Base-by-base conservation (phyloP, 2,329 filamentous ascomycete species). In the Tolypocladium tundrense region DNA sequence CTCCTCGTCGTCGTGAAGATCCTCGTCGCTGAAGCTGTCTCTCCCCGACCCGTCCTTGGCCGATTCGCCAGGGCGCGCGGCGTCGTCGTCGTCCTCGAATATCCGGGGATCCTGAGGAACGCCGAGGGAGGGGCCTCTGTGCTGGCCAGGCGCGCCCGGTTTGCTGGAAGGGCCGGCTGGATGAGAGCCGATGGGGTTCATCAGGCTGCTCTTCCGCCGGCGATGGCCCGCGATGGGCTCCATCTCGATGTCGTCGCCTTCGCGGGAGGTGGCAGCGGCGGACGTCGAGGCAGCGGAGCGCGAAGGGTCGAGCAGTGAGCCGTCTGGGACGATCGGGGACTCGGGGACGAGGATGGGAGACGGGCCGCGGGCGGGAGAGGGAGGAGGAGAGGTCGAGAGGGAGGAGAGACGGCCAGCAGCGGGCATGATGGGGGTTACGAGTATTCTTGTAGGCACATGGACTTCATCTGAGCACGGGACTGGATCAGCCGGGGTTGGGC, bases 1-100 rank as follows among this genome's bases (percentile, higher is more conserved):
- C 78, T 97, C 92, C 74, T 96, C 92, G 68, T 97, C 92, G 65
- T 93, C 89, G 60, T 89, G 84, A 35, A 89, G 71, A 53, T 88
- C 88, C 62, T 91, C 87, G 63, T 90, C 88, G 35, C 85, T 86
- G 57, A 84, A 80, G 65, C 83, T 77, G 64, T 85, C 83, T 56
- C 79, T 77, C 62, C 75, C 70, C 4, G 68, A 66, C 14, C 71
- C 69, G 52, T 70, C 68, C 51, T 65, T 69, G 58, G 62, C 62
- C 7, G 63, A 58, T 10, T 59, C 63, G 27, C 43, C 58, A 51
- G 63, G 62, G 53, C 64, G 65, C 55, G 63, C 67, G 54, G 69
- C 63, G 56, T 61, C 63, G 51, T 61, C 63, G 51, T 66, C 68
- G 61, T 80, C 78, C 60, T 79, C 79, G 33, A 72, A 72, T 54